Percentiles rank a stretch among this genome's conserved stretches.
Evolutionary conservation across 1,284 basidiomycete species (phyloP).

Genomic region (Caloboletus firmus): DNA sequence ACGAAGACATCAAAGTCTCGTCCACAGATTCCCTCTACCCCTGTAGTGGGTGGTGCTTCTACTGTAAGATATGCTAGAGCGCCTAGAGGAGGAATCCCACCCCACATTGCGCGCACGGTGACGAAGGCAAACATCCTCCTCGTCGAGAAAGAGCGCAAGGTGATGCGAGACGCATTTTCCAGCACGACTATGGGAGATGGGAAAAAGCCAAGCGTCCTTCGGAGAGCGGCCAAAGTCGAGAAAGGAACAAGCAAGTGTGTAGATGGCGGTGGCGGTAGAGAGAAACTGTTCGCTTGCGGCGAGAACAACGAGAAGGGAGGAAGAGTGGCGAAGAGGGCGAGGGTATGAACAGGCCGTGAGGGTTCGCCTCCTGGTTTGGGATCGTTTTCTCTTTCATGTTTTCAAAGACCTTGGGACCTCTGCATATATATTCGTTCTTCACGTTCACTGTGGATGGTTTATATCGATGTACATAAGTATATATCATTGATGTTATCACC

Average conservation of each 20-base stretch:
- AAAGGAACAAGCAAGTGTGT: conserved; percentile 3
- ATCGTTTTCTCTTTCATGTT: conserved; percentile 10
- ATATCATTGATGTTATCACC: conserved; percentile 1
- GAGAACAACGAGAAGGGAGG: conserved; percentile 2
- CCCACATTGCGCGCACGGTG: conserved; percentile 32
- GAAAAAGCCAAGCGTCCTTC: conserved; percentile 32
- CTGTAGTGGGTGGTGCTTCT: background rate
- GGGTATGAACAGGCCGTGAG: conserved; percentile 4
- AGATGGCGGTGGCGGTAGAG: background rate
- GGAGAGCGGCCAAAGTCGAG: background rate
- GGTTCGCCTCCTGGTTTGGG: background rate
- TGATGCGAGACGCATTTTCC: conserved; percentile 16
- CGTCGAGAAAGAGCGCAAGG: conserved; percentile 27
- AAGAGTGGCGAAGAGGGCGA: conserved; percentile 20
- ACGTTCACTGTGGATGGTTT: background rate
- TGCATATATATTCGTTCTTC: conserved; percentile 17
- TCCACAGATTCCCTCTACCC: background rate
- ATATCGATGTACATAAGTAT: background rate
- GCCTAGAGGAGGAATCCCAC: conserved; percentile 34
- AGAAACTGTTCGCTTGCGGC: background rate
- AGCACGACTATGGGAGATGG: background rate
- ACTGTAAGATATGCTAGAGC: conserved; percentile 14
- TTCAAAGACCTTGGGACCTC: conserved; percentile 6
- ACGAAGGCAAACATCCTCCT: conserved; percentile 30
- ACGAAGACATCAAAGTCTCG: conserved; percentile 16